These are phyloP conservation scores for Microsporum ferrugineum DNA, from an alignment of 2,329 filamentous ascomycete species.

Conservation along the genomic window DNA sequence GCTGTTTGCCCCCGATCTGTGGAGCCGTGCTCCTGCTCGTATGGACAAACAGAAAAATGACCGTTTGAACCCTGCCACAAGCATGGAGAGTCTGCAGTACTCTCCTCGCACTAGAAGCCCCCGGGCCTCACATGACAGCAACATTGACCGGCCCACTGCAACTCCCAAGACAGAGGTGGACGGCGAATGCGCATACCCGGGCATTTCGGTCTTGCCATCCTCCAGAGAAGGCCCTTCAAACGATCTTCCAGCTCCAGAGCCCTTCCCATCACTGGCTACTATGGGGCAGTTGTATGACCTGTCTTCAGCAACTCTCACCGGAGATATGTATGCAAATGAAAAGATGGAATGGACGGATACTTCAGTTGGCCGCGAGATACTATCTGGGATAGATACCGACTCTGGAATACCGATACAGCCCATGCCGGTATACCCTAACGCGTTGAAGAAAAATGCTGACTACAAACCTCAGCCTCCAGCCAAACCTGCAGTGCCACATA, in stretches of 20 bases:
- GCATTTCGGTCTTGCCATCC: constrained; percentile 12
- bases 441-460: background rate
- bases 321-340: constrained; percentile 1
- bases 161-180: constrained; percentile 7
- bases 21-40: background rate
- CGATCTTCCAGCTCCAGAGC: background rate
- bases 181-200: constrained; percentile 11
- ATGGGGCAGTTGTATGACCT: background rate
- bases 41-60: background rate
- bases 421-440: background rate
- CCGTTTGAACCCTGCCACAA: background rate
- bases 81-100: background rate
- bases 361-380: constrained; percentile 4
- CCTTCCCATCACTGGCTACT: background rate
- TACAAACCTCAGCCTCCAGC: background rate
- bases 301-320: constrained; percentile 1
- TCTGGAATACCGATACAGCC: background rate
- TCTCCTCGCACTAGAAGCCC: constrained; percentile 1
- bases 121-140: background rate
- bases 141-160: background rate
- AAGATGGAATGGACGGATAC: constrained; percentile 6
- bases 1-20: constrained; percentile 1
- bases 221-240: background rate
- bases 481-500: background rate
- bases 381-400: background rate